phyloP scores from a whole-genome alignment of 2,329 filamentous ascomycete species.

The Nemania sp. region DNA sequence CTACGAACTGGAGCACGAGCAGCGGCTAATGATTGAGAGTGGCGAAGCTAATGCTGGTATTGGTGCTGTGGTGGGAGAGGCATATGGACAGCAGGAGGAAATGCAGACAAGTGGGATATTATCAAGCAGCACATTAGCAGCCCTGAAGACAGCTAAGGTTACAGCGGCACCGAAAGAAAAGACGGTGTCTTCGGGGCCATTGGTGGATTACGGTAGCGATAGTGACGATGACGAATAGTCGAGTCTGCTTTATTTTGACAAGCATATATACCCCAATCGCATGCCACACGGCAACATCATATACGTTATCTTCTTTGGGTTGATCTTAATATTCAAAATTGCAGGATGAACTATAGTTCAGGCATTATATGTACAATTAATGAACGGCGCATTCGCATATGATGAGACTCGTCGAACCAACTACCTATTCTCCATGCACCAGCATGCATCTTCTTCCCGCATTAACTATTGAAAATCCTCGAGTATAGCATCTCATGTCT shows the following conservation, averaged over 20 bases:
- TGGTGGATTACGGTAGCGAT: slow-evolving; percentile 92
- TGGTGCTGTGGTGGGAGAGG: slow-evolving; percentile 55
- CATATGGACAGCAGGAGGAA: slow-evolving; percentile 54
- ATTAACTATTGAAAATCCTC: slow-evolving; percentile 84
- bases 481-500: slow-evolving; percentile 87
- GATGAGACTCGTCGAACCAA: neutral
- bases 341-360: slow-evolving; percentile 10
- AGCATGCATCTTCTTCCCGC: neutral
- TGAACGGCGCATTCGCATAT: neutral
- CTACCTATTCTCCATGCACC: too few relatives aligned
- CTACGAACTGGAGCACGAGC: slow-evolving; percentile 72
- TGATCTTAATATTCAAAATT: neutral
- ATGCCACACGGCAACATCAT: neutral
- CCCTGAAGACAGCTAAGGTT: slow-evolving; percentile 72
- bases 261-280: slow-evolving; percentile 26
- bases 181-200: slow-evolving; percentile 70
- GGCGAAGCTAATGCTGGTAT: slow-evolving; percentile 62
- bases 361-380: neutral
- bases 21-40: slow-evolving; percentile 68
- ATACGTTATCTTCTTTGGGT: neutral
- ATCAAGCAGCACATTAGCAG: slow-evolving; percentile 83
- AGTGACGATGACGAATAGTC: slow-evolving; percentile 70
- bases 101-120: slow-evolving; percentile 73
- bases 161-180: slow-evolving; percentile 67
- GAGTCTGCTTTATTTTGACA: slow-evolving; percentile 5